Evolutionary conservation across 2,329 filamentous ascomycete genomes (phyloP).

Genomic region (Hymenoscyphus fructigenus): DNA sequence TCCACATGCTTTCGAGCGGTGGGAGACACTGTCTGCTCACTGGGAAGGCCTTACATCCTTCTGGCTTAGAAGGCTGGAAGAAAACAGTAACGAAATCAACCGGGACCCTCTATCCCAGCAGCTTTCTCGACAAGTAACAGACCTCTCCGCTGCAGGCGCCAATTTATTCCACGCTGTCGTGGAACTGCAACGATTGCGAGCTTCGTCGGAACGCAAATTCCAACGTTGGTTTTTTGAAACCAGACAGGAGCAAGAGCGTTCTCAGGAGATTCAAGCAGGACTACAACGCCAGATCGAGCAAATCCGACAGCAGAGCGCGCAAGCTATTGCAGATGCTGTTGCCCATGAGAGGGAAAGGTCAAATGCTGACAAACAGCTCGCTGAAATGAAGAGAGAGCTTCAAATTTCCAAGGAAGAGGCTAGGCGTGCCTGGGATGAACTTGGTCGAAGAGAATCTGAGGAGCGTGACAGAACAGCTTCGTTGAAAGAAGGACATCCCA

Average conservation of each 20-base stretch:
- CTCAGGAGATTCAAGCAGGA: slow-evolving; percentile 77
- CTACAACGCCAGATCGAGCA: slow-evolving; percentile 73
- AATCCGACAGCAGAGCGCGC: slow-evolving; percentile 68
- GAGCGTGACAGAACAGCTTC: slow-evolving; percentile 84
- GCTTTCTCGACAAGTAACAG: slow-evolving; percentile 89
- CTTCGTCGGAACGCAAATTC: slow-evolving; percentile 95
- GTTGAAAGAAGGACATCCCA: slow-evolving; percentile 84
- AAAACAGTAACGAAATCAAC: slow-evolving; percentile 83
- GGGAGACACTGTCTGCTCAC: slow-evolving; percentile 94
- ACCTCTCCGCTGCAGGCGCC: slow-evolving; percentile 93
- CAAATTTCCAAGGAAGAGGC: slow-evolving; percentile 96
- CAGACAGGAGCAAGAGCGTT: slow-evolving; percentile 79
- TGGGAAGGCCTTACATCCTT: slow-evolving; percentile 98
- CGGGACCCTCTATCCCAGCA: slow-evolving; percentile 82
- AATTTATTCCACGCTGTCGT: slow-evolving; percentile 98
- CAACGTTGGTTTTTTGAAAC: slow-evolving; percentile 99
- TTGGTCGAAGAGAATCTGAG: slow-evolving; percentile 88
- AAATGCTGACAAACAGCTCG: slow-evolving; percentile 73
- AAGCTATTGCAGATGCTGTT: slow-evolving; percentile 65
- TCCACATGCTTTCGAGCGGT: slow-evolving; percentile 94
- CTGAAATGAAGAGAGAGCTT: slow-evolving; percentile 89
- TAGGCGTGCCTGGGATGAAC: slow-evolving; percentile 92
- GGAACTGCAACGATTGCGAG: slow-evolving; percentile 87
- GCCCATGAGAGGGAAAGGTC: slow-evolving; percentile 67
- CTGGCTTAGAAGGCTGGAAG: slow-evolving; percentile 91